These are phyloP conservation scores for Coemansia sp. DNA, from an alignment of 192 early-diverging fungal genomes.

Conservation along the genomic window DNA sequence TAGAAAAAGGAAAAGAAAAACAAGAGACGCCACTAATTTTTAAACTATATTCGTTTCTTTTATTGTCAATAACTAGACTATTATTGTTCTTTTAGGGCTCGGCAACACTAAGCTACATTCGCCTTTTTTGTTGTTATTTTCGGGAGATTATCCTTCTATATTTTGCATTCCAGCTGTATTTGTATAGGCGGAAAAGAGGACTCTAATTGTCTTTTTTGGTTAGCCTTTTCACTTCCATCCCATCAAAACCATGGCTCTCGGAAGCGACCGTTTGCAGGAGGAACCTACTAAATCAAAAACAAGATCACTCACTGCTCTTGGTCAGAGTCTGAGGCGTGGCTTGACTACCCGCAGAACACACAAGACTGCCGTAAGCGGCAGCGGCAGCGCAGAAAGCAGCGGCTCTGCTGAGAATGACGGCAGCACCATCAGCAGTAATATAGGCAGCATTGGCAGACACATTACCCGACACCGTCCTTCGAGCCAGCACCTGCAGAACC, in stretches of 20 bases:
- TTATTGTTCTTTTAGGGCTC: background rate
- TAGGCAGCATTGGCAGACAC: background rate
- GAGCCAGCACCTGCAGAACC: background rate
- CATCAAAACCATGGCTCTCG: conserved; percentile 30
- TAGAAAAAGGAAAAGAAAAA: background rate
- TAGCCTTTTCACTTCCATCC: background rate
- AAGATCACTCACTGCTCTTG: conserved; percentile 37
- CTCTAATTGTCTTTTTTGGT: background rate
- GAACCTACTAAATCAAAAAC: conserved; percentile 52
- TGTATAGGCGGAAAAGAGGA: background rate
- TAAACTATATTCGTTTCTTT: background rate
- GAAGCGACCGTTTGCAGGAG: conserved; percentile 53
- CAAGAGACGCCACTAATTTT: background rate
- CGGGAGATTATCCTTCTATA: background rate
- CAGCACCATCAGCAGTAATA: conserved; percentile 4
- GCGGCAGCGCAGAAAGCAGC: conserved; percentile 4
- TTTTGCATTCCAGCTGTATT: background rate
- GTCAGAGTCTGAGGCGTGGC: conserved; percentile 49
- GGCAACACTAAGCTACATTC: background rate
- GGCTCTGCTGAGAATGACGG: background rate
- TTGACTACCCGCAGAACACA: conserved; percentile 43
- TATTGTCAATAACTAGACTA: background rate
- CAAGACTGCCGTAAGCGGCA: conserved; percentile 17
- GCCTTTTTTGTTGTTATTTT: background rate
- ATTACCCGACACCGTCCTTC: background rate